phyloP scores from a whole-genome alignment of 345 rosid species.

The Brassica napus region Da-Ae NC_063438.1:4761001-4761500 shows the following conservation, averaged over 20 bases:
- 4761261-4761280: too few species aligned
- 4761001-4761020: too few species aligned
- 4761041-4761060: neutral
- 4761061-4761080: neutral
- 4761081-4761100: neutral
- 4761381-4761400: too few species aligned
- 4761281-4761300: neutral
- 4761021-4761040: neutral
- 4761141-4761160: too few species aligned
- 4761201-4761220: neutral
- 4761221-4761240: neutral
- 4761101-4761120: too few species aligned
- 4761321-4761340: neutral
- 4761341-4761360: neutral
- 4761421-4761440: neutral
- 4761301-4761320: too few species aligned
- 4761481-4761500: too few species aligned
- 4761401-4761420: neutral
- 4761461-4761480: too few species aligned
- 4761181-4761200: too few species aligned
- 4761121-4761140: too few species aligned
- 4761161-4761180: neutral
- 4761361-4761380: neutral
- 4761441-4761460: too few species aligned
- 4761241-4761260: neutral